phyloP scores from a whole-genome alignment of 192 early-diverging fungal genomes.

The Glomus cerebriforme region DNA sequence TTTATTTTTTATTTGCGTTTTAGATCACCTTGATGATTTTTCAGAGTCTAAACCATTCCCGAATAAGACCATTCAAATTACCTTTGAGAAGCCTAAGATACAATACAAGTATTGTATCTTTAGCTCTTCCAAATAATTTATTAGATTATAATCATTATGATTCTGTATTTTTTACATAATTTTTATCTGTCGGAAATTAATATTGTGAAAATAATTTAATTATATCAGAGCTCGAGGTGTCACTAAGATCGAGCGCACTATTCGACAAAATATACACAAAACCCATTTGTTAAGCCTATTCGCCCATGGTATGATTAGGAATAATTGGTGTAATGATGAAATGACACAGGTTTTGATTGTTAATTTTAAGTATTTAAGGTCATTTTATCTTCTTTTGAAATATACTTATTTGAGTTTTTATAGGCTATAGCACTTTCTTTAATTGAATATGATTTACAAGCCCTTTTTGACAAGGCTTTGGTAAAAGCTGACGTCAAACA shows the following conservation, averaged over 20 bases:
- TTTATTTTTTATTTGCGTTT: background rate
- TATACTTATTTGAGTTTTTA: background rate
- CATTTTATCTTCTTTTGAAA: background rate
- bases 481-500: conserved; percentile 30
- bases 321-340: conserved; percentile 55
- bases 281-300: conserved; percentile 61
- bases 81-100: conserved; percentile 32
- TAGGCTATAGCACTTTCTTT: conserved; percentile 15
- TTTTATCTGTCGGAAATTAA: background rate
- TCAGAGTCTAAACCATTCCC: background rate
- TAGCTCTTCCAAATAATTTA: background rate
- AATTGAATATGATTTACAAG: conserved; percentile 35
- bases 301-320: conserved; percentile 54
- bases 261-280: conserved; percentile 60
- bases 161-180: background rate
- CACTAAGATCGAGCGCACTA: conserved; percentile 51
- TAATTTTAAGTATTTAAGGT: conserved; percentile 22
- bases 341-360: conserved; percentile 43
- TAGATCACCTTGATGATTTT: background rate
- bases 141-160: background rate
- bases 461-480: conserved; percentile 21
- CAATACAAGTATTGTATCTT: conserved; percentile 18
- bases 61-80: conserved; percentile 45
- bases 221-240: conserved; percentile 45
- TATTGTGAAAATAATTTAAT: background rate